Conservation (phyloP, 2,329 filamentous ascomycete species). For the Exophiala bonariae region DNA sequence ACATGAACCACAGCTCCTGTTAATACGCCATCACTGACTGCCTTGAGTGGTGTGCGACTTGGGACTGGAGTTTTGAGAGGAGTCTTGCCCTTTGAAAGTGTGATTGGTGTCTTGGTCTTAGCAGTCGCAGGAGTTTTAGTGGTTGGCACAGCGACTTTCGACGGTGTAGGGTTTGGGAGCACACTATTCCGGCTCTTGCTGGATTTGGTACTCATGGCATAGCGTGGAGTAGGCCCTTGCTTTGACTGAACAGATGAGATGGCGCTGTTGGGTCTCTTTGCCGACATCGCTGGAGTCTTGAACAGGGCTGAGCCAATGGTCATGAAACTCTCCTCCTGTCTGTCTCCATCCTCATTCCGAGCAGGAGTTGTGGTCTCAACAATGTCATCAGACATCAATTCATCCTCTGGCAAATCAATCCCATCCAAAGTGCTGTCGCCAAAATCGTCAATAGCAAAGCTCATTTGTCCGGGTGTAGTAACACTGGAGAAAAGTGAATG, state of each 20-base stretch:
- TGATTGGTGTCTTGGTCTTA: slow-evolving; percentile 11
- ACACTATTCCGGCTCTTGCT: slow-evolving; percentile 12
- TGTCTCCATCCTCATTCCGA: not conserved
- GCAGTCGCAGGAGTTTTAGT: slow-evolving; percentile 9
- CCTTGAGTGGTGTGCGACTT: slow-evolving; percentile 22
- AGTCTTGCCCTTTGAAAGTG: slow-evolving; percentile 12
- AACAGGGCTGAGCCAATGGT: slow-evolving; percentile 21
- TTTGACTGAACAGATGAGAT: slow-evolving; percentile 8
- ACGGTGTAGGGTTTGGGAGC: slow-evolving; percentile 6
- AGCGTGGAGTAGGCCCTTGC: slow-evolving; percentile 10
- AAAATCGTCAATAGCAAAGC: slow-evolving; percentile 26
- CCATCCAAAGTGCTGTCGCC: slow-evolving; percentile 27
- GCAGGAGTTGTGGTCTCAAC: slow-evolving; percentile 5
- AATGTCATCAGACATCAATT: slow-evolving; percentile 19
- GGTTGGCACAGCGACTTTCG: slow-evolving; percentile 2
- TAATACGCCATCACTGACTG: slow-evolving; percentile 47
- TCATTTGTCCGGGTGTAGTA: slow-evolving; percentile 25
- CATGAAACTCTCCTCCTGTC: slow-evolving; percentile 18
- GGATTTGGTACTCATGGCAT: slow-evolving; percentile 20
- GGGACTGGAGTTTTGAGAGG: slow-evolving; percentile 11
- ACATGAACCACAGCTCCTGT: slow-evolving; percentile 76
- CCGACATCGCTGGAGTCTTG: slow-evolving; percentile 15
- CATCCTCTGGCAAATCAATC: slow-evolving; percentile 24
- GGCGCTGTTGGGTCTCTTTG: slow-evolving; percentile 11
- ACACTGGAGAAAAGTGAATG: slow-evolving; percentile 14